Conservation (phyloP, 306 rosid species). For the Gynostemma pentaphyllum region DNA sequence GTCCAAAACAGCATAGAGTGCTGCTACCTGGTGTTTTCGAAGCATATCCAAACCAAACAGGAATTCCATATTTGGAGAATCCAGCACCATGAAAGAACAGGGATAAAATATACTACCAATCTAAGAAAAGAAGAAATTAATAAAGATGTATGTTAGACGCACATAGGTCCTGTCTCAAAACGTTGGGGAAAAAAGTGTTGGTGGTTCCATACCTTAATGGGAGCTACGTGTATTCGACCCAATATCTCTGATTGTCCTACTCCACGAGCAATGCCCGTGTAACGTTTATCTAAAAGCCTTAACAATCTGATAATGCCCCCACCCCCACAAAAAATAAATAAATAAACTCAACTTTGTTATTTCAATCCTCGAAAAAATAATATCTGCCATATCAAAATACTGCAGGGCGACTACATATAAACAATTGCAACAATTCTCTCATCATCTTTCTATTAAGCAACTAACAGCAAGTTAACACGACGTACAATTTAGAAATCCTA, state of each 20-base stretch:
- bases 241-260: slow-evolving; percentile 96
- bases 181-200: background rate
- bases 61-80: slow-evolving; percentile 89
- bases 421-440: no score
- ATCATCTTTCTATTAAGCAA: no score
- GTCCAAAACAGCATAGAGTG: slow-evolving; percentile 1
- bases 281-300: slow-evolving; percentile 93
- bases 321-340: background rate
- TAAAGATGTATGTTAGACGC: background rate
- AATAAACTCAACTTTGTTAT: background rate
- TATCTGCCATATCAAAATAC: background rate
- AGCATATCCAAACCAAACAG: slow-evolving; percentile 98
- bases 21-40: slow-evolving; percentile 90
- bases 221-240: slow-evolving; percentile 94
- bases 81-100: slow-evolving; percentile 81
- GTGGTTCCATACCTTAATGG: slow-evolving; percentile 60
- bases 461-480: no score
- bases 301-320: slow-evolving; percentile 49
- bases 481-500: no score
- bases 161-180: background rate
- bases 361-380: background rate
- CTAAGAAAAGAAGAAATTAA: slow-evolving; percentile 21
- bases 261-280: slow-evolving; percentile 91
- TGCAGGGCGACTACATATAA: background rate
- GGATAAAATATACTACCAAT: slow-evolving; percentile 83